Percentiles rank a stretch among this genome's conserved stretches.
phyloP scores from a whole-genome alignment of 257 asterid species.

The Solanum acaule region DNA sequence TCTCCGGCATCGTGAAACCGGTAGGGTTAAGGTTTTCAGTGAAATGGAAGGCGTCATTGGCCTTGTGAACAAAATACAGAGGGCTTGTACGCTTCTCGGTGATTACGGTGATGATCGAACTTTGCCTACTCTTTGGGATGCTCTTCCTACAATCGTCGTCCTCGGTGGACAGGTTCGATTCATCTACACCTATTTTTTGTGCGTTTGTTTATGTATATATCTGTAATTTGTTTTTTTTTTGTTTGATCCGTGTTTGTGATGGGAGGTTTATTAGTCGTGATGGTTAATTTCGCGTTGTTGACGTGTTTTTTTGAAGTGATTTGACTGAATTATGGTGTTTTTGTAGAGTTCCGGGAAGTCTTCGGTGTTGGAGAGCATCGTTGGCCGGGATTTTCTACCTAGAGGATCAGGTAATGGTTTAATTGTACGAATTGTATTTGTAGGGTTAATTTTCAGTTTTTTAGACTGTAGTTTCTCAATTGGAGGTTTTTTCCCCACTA shows the following conservation, averaged over 20 bases:
- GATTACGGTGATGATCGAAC: slow-evolving; percentile 22
- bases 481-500: neutral
- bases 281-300: neutral
- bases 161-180: slow-evolving; percentile 36
- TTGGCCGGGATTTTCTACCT: slow-evolving; percentile 38
- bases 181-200: neutral
- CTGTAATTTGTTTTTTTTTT: neutral
- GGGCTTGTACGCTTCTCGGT: slow-evolving; percentile 27
- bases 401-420: slow-evolving; percentile 28
- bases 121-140: slow-evolving; percentile 39
- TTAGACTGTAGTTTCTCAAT: neutral
- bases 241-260: neutral
- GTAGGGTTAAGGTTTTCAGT: neutral
- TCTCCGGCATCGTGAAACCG: neutral
- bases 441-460: neutral
- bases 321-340: neutral
- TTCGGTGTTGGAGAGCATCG: slow-evolving; percentile 39
- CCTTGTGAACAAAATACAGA: slow-evolving; percentile 26
- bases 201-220: neutral
- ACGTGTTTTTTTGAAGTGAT: neutral
- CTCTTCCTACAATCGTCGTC: slow-evolving; percentile 38
- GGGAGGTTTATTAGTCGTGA: neutral
- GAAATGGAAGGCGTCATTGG: slow-evolving; percentile 27
- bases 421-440: neutral
- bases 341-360: slow-evolving; percentile 41